Conservation (phyloP, 768 basidiomycete species). For the Dictyophora rubrovolvata region DNA sequence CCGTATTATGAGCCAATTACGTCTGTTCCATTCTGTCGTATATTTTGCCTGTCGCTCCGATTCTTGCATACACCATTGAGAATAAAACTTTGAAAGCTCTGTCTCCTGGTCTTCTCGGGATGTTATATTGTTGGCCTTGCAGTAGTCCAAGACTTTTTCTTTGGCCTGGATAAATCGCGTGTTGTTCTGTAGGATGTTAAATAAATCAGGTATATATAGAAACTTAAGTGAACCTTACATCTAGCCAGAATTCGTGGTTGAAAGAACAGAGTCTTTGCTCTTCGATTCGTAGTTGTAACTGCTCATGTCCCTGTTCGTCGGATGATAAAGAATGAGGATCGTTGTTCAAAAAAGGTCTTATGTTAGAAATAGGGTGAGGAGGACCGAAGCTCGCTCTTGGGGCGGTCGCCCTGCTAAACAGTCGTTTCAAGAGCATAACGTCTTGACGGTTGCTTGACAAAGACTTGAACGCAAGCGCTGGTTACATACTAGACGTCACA, state of each 20-base stretch:
- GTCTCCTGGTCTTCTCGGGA: constrained; percentile 48
- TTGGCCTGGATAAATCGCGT: constrained; percentile 69
- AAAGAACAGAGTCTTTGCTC: constrained; percentile 64
- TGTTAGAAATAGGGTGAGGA: constrained; percentile 67
- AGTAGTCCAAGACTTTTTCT: constrained; percentile 41
- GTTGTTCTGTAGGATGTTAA: constrained; percentile 48
- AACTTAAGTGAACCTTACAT: constrained; percentile 37
- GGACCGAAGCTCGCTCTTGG: constrained; percentile 44
- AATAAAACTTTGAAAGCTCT: constrained; percentile 67
- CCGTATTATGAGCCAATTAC: constrained; percentile 45
- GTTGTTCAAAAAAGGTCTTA: constrained; percentile 72
- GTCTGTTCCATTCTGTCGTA: constrained; percentile 54
- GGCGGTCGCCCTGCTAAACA: background rate
- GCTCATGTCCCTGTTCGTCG: constrained; percentile 29
- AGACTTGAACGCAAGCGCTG: background rate
- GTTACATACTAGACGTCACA: no score
- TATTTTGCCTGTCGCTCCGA: constrained; percentile 45
- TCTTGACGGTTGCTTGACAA: background rate
- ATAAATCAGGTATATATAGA: constrained; percentile 6
- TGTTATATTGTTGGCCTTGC: constrained; percentile 32
- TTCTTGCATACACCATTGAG: constrained; percentile 67
- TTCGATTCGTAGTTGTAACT: constrained; percentile 62
- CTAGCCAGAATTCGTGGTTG: constrained; percentile 72
- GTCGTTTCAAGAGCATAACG: background rate
- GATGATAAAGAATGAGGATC: constrained; percentile 65